Evolutionary conservation across 345 rosid species (phyloP), one percentile per base, ranked within the genome.

Genomic region (Lepidium sativum): DNA sequence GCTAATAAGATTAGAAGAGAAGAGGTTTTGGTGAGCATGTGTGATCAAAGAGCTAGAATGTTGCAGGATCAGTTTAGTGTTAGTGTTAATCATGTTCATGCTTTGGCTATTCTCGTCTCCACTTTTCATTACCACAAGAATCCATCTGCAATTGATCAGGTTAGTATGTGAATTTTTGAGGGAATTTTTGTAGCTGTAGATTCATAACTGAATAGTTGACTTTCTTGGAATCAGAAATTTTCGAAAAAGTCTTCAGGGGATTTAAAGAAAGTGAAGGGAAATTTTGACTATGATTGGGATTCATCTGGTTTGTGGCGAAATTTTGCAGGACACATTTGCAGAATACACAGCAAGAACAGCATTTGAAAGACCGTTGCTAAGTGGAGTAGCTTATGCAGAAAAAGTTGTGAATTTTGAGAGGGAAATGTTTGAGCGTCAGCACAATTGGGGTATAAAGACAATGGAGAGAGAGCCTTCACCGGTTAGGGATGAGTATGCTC

Each of bases 111-210:
- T 73, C 96, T 94, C 53, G 95, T 94, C 77, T 94, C 99, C 50
- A 89, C 99, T 63, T 94, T 94, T 54, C 96, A 87, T 74, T 94
- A 86, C 80, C 84, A 77, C 84, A 89, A 83, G 81, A 85, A 78
- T 66, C 97, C 99, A 39, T 89, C 99, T 67, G 96, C 99, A 13
- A 90, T 94, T 42, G 97, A 94, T 82, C 97, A 94, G 99, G 99
- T 94, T 7, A 47, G 74, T 69, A 6, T 41, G 6, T 59, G 15
- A 23, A 12, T 50, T 50, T 68, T 0, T n/a, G n/a, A 2, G 9
- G 37, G 11, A 63, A 20, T 2, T 2, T 23, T 48, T 37, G 1
- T 20, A 13, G 32, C 35, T 33, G 9, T 60, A 42, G 54, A 69
- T 59, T 40, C 14, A 59, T 69, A 4, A 27, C 10, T 68, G 32